phyloP scores from a whole-genome alignment of 139 green algal species.

The Coelastrella sp. region DNA sequence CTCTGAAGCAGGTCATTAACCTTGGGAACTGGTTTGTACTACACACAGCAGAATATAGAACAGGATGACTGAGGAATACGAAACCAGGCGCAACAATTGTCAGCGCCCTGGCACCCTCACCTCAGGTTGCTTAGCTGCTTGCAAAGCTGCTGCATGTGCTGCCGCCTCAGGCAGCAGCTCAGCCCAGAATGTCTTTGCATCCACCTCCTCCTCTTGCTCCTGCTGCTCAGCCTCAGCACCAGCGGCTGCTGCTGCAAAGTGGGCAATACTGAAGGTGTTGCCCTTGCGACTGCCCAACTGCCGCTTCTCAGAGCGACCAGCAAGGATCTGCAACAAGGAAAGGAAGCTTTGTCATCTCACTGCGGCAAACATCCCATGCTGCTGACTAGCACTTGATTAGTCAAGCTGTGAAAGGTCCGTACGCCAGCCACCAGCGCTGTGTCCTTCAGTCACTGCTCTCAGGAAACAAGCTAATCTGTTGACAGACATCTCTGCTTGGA shows the following conservation, averaged over 20 bases:
- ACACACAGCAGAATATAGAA: no score
- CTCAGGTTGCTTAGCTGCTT: constrained; percentile 39
- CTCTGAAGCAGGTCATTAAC: not conserved
- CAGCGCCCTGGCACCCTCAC: not conserved
- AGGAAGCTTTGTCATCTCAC: no score
- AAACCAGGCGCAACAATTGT: no score
- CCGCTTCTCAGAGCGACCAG: constrained; percentile 87
- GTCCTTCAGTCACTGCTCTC: no score
- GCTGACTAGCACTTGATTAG: not conserved
- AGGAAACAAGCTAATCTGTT: no score
- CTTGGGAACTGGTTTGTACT: no score
- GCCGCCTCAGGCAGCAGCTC: constrained; percentile 76
- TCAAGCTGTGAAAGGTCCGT: not conserved
- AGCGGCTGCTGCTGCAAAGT: constrained; percentile 66
- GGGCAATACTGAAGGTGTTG: constrained; percentile 88
- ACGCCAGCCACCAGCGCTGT: not conserved
- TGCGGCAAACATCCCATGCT: not conserved
- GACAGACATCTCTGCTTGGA: no score
- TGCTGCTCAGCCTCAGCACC: not conserved
- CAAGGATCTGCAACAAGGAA: constrained; percentile 76
- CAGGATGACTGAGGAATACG: no score
- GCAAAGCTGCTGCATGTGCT: constrained; percentile 30
- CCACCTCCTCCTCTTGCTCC: not conserved
- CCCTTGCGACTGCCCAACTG: constrained; percentile 82
- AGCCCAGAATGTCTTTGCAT: constrained; percentile 67